Base-by-base conservation (phyloP, 2,329 filamentous ascomycete species). In the Diplocarpon mali region DNA sequence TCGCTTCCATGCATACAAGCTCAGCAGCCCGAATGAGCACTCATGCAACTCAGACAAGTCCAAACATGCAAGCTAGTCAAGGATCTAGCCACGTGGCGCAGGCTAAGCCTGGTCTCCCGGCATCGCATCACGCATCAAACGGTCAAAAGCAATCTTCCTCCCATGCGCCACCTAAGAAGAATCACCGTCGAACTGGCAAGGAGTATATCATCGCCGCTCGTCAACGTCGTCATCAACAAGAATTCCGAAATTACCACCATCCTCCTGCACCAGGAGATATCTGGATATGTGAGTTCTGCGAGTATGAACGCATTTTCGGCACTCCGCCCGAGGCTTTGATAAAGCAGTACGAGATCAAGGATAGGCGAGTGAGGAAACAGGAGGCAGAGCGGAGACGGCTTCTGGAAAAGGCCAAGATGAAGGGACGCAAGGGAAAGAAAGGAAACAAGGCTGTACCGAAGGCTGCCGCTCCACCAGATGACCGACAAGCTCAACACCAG, bases 221-320 rank as follows among this genome's bases (percentile, higher is more conserved):
- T 17, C 78, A 87, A 53, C 83, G 92, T 6, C 82, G 83, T 47
- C 75, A 85, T 38, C 75, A 85, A 58, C 85, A 92, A 49, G 76
- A 85, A 56, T 82, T 84, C 52, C 74, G 77, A 45, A 93, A 92
- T 62, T 78, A 77, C 50, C 79, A 84, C 56, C 80, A 85, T 57
- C 83, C 85, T 1, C 83, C 84, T 0, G 68, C 66, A 14, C 62
- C 68, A 1, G 83, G 86, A 53, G 85, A 95, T 49, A 75, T 88
- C 40, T 96, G 89, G 85, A 88, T 96, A 38, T 98, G 92, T 66
- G 86, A 95, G 59, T 96, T 96, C 62, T 98, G 92, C 69, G 92
- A 98, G 64, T 98, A 95, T 61, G 90, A 96, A 65, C 78, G 79
- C 42, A 95, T 98, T 40, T 96, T 95, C 62, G 90, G 90, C n/a